Evolutionary conservation across 139 green algal species (phyloP).

Genomic region (Closterium sp.): DNA sequence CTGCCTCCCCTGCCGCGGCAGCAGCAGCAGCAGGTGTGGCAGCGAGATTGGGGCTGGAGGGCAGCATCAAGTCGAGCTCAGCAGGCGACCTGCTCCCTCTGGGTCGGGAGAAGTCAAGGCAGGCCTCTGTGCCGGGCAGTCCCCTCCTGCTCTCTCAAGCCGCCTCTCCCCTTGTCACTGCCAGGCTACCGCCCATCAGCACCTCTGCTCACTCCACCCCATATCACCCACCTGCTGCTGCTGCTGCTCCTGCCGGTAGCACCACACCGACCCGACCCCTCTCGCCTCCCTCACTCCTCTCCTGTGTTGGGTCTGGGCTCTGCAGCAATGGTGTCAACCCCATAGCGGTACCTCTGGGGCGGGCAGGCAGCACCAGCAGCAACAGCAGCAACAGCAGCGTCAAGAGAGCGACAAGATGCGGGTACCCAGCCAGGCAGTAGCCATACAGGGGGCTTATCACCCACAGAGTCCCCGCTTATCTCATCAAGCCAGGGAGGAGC

Average conservation of each 20-base stretch:
- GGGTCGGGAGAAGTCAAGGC: neutral
- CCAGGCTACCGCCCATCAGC: neutral
- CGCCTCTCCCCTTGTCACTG: neutral
- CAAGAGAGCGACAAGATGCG: neutral
- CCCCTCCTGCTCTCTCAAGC: neutral
- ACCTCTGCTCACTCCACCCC: neutral
- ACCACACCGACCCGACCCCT: neutral
- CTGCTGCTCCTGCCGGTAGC: neutral
- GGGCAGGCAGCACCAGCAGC: neutral
- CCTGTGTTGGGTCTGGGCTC: neutral
- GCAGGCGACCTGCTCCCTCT: neutral
- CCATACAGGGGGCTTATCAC: neutral
- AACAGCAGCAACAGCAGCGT: no score
- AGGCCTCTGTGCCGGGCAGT: neutral
- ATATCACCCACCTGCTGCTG: neutral
- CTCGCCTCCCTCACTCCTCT: neutral
- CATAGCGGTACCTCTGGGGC: neutral
- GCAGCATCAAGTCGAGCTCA: neutral
- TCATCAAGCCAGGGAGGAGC: neutral
- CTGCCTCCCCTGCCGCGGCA: neutral
- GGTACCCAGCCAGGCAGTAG: neutral
- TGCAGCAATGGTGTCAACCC: neutral
- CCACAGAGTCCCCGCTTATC: neutral
- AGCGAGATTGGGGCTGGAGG: neutral
- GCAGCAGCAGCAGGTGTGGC: neutral